Evolutionary conservation across 2,329 filamentous ascomycete genomes (phyloP).

Genomic region (Apiospora koreana): DNA sequence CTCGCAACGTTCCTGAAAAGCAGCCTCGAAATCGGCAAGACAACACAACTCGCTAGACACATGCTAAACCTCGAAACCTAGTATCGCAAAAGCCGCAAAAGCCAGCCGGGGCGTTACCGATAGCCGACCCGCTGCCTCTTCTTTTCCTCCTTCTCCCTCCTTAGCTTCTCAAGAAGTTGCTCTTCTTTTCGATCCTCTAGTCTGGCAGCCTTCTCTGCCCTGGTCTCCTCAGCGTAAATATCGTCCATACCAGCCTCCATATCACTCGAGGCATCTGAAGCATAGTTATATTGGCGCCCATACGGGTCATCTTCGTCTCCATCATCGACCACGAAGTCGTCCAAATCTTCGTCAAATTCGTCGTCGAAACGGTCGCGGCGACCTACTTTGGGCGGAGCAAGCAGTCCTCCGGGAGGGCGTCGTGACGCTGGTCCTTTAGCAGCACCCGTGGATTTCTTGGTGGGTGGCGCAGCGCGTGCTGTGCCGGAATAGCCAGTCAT

Average conservation of each 20-base stretch:
- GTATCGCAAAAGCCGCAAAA: not conserved
- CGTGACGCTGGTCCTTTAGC: conserved; percentile 21
- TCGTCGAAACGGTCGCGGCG: conserved; percentile 50
- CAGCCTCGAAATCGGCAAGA: not conserved
- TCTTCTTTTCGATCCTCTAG: conserved; percentile 63
- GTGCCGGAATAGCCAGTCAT: conserved; percentile 68
- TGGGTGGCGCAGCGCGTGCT: conserved; percentile 56
- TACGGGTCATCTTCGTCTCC: conserved; percentile 46
- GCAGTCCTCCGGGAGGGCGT: conserved; percentile 33
- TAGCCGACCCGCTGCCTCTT: conserved; percentile 25
- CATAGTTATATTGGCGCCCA: conserved; percentile 53
- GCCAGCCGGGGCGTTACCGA: not conserved
- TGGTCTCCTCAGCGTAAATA: conserved; percentile 70
- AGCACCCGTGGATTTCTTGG: conserved; percentile 27
- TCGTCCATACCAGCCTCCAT: conserved; percentile 79
- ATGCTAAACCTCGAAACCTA: not conserved
- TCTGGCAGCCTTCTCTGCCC: conserved; percentile 62
- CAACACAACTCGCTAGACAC: conserved; percentile 1
- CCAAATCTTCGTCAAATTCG: conserved; percentile 61
- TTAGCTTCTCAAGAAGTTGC: conserved; percentile 40
- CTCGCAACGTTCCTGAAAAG: conserved; percentile 3
- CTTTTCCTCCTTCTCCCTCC: conserved; percentile 38
- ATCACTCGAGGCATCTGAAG: conserved; percentile 68
- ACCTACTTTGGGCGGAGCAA: conserved; percentile 35
- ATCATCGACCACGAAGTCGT: conserved; percentile 64